These are phyloP conservation scores for Eucalyptus guilfoylei DNA, from an alignment of 345 rosid genomes.

Conservation along the genomic window DNA sequence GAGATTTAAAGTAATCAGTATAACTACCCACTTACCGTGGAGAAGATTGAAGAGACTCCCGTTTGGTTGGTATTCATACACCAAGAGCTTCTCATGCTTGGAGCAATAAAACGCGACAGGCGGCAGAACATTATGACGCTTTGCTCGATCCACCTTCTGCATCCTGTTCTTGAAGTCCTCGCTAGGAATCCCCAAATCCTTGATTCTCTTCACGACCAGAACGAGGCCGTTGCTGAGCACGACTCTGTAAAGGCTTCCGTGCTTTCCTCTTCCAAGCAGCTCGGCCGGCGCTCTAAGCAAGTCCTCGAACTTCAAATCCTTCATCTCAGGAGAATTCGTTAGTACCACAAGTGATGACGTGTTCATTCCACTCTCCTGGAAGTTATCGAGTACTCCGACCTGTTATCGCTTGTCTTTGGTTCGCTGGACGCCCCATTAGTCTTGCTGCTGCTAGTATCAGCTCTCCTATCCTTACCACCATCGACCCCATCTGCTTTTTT, in stretches of 20 bases:
- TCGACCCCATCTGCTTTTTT: neutral
- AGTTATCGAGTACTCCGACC: slow-evolving; percentile 37
- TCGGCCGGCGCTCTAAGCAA: slow-evolving; percentile 58
- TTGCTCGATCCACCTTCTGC: slow-evolving; percentile 23
- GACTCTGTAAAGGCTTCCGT: slow-evolving; percentile 57
- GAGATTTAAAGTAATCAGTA: neutral
- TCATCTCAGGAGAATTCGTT: slow-evolving; percentile 13
- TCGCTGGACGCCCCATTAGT: slow-evolving; percentile 2
- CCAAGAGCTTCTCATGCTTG: slow-evolving; percentile 47
- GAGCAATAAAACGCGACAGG: slow-evolving; percentile 50
- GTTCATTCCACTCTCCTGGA: slow-evolving; percentile 19
- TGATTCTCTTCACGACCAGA: slow-evolving; percentile 49
- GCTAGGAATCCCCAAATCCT: slow-evolving; percentile 16
- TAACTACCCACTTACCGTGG: slow-evolving; percentile 21
- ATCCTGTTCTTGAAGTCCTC: slow-evolving; percentile 36
- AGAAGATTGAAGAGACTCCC: slow-evolving; percentile 53
- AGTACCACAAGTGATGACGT: slow-evolving; percentile 34
- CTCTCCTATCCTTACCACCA: neutral
- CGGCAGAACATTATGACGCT: slow-evolving; percentile 34
- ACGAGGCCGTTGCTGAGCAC: slow-evolving; percentile 13
- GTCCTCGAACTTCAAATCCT: slow-evolving; percentile 30
- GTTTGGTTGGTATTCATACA: slow-evolving; percentile 32
- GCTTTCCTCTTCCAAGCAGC: slow-evolving; percentile 44
- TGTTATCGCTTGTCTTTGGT: neutral
- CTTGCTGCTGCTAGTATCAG: neutral